These are phyloP conservation scores for Alternaria triticimaculans DNA, from an alignment of 2,329 filamentous ascomycete species.

Conservation along the genomic window DNA sequence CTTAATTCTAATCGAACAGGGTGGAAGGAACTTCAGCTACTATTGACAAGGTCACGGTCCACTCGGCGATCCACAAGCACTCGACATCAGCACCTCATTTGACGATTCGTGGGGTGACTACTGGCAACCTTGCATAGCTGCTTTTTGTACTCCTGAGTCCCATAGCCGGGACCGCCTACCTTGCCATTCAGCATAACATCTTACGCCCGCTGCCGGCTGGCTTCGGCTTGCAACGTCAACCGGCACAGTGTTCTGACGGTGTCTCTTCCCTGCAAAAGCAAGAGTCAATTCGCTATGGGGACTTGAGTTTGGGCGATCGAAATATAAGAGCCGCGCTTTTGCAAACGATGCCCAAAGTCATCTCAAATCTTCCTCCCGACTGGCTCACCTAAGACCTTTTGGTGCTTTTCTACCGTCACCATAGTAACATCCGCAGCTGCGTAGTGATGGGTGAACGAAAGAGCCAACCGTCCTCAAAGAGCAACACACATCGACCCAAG, in stretches of 20 bases:
- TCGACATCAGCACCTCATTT: conserved; percentile 32
- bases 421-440: neutral
- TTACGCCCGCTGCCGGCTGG: conserved; percentile 18
- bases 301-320: conserved; percentile 6
- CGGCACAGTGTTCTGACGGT: conserved; percentile 2
- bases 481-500: conserved; percentile 1
- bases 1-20: conserved; percentile 28
- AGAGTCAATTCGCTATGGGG: conserved; percentile 5
- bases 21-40: conserved; percentile 20
- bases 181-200: conserved; percentile 19
- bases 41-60: conserved; percentile 32
- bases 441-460: neutral
- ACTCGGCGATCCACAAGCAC: conserved; percentile 31
- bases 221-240: conserved; percentile 12
- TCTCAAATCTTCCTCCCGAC: neutral
- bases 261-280: conserved; percentile 11
- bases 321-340: neutral
- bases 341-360: neutral
- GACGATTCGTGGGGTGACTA: conserved; percentile 28
- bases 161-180: conserved; percentile 25
- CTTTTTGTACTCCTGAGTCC: conserved; percentile 18
- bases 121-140: conserved; percentile 22
- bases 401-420: neutral
- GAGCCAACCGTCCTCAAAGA: neutral
- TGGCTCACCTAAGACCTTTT: neutral